Conservation (phyloP, 805 yeast genomes). For the Phaffomyces thermotolerans region DNA sequence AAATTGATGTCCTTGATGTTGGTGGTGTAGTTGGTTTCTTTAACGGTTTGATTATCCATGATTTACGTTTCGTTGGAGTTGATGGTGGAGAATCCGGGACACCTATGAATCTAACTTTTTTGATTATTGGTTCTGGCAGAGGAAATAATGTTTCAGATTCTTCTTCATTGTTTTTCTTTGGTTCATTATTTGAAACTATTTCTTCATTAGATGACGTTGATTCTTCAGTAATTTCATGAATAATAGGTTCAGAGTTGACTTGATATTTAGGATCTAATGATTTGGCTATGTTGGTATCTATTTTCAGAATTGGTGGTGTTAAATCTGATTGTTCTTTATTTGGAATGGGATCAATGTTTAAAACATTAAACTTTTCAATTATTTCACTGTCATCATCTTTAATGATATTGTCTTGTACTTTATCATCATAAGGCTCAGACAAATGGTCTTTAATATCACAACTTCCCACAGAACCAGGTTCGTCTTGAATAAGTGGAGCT, state of each 20-base stretch:
- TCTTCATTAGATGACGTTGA: neutral
- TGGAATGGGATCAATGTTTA: too few relatives aligned
- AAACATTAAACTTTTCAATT: neutral
- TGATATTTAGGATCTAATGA: neutral
- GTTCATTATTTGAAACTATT: neutral
- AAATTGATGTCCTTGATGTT: slow-evolving; percentile 8
- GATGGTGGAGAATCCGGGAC: slow-evolving; percentile 13
- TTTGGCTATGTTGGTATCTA: neutral
- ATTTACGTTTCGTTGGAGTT: slow-evolving; percentile 12
- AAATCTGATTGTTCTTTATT: too few relatives aligned
- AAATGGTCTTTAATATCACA: neutral
- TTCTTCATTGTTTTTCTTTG: neutral
- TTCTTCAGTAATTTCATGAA: neutral
- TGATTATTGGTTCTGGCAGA: slow-evolving; percentile 8
- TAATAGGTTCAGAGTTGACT: too few relatives aligned
- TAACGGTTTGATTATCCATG: slow-evolving; percentile 1
- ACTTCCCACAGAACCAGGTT: neutral
- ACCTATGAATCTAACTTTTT: slow-evolving; percentile 23
- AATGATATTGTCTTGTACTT: neutral
- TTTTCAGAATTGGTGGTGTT: neutral
- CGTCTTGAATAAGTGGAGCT: neutral
- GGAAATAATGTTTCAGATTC: too few relatives aligned
- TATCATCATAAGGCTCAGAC: neutral
- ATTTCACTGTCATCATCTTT: neutral
- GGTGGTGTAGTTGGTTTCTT: neutral